A percentile compares a stretch with the other conserved stretches of the same genome.
phyloP scores from a whole-genome alignment of 306 rosid genomes.

The Pterocarpus santalinus region DNA sequence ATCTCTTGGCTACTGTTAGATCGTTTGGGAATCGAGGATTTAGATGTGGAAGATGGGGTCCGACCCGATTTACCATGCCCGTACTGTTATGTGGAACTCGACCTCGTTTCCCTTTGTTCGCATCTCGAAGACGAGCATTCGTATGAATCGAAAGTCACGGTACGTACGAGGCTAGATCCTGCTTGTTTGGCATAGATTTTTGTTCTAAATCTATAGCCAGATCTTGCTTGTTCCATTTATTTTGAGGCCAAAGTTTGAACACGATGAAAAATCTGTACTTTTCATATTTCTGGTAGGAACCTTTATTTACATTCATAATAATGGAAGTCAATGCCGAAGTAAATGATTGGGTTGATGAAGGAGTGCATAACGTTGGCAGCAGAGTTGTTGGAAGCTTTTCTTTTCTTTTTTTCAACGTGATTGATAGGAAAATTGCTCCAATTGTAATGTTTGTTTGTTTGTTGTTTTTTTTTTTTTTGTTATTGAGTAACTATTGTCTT shows the following conservation, averaged over 20 bases:
- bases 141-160: slow-evolving; percentile 87
- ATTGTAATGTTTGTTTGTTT: neutral
- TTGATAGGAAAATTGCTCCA: neutral
- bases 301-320: neutral
- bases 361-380: slow-evolving; percentile 8
- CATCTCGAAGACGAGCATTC: slow-evolving; percentile 97
- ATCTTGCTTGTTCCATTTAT: slow-evolving; percentile 29
- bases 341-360: neutral
- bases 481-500: neutral
- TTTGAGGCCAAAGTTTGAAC: neutral
- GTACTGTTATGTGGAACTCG: slow-evolving; percentile 91
- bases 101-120: slow-evolving; percentile 82
- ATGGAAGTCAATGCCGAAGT: neutral
- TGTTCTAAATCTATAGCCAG: slow-evolving; percentile 2
- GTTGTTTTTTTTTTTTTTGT: neutral
- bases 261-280: neutral
- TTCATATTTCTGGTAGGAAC: neutral
- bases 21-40: slow-evolving; percentile 88
- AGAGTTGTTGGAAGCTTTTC: slow-evolving; percentile 24
- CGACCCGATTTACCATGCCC: slow-evolving; percentile 93
- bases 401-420: neutral
- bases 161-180: slow-evolving; percentile 39
- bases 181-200: slow-evolving; percentile 34
- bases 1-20: slow-evolving; percentile 49
- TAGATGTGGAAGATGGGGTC: slow-evolving; percentile 84